phyloP scores from a whole-genome alignment of 1,284 basidiomycete species.

The Ceratobasidium sp. region DNA sequence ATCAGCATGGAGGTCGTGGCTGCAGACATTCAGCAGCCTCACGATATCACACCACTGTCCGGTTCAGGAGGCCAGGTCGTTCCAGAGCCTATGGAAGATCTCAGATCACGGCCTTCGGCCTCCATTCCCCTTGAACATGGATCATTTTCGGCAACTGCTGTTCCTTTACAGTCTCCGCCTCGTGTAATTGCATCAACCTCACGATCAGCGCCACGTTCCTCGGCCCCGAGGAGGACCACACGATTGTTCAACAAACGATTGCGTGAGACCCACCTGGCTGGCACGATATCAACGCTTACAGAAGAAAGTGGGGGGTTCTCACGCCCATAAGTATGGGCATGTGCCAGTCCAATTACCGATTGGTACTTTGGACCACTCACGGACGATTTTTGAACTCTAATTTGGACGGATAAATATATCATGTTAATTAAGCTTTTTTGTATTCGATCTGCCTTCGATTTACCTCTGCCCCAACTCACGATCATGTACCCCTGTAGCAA shows the following conservation, averaged over 20 bases:
- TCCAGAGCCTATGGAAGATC: constrained; percentile 3
- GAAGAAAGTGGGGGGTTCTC: constrained; percentile 30
- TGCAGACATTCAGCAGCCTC: constrained; percentile 34
- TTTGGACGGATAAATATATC: background rate
- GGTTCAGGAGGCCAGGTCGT: constrained; percentile 4
- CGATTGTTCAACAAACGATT: constrained; percentile 36
- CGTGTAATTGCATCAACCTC: constrained; percentile 29
- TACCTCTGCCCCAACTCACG: background rate
- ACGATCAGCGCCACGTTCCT: constrained; percentile 26
- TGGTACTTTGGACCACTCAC: background rate
- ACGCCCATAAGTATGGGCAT: background rate
- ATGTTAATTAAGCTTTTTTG: background rate
- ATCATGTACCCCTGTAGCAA: background rate
- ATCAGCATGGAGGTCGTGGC: constrained; percentile 40
- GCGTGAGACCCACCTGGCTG: constrained; percentile 40
- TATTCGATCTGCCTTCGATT: background rate
- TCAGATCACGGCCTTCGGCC: constrained; percentile 22
- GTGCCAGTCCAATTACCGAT: background rate
- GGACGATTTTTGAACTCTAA: background rate
- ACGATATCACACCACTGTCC: constrained; percentile 4
- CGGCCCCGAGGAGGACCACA: constrained; percentile 29
- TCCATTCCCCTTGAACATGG: constrained; percentile 4
- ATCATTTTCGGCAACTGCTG: constrained; percentile 6
- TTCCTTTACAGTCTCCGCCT: constrained; percentile 19
- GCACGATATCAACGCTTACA: constrained; percentile 38